Conservation (phyloP, 345 rosid genomes). For the Syzygium aqueum region DNA sequence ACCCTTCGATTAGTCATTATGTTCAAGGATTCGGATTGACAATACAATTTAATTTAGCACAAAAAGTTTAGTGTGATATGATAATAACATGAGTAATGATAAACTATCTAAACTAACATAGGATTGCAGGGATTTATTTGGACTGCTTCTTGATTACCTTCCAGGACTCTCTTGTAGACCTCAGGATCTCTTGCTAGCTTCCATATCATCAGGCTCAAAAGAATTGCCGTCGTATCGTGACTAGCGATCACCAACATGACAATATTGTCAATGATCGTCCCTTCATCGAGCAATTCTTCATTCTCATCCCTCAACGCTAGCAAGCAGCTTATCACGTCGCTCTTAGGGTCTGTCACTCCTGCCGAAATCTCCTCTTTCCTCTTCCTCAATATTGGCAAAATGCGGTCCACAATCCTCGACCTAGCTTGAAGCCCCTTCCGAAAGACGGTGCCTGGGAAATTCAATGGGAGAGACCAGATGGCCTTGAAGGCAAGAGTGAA, state of each 20-base stretch:
- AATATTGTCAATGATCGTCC: background rate
- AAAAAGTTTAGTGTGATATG: background rate
- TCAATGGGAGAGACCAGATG: background rate
- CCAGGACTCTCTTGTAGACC: background rate
- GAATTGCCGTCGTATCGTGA: slow-evolving; percentile 5
- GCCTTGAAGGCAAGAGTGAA: background rate
- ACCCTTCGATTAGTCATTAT: background rate
- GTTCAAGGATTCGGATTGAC: background rate
- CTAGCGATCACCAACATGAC: background rate
- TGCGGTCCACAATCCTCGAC: background rate
- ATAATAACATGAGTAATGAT: too few relatives aligned
- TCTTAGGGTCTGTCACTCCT: background rate
- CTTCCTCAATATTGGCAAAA: background rate
- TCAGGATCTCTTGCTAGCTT: background rate
- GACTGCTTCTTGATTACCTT: background rate
- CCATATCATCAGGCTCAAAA: slow-evolving; percentile 1
- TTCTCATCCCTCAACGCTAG: slow-evolving; percentile 2
- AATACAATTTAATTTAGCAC: background rate
- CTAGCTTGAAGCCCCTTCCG: background rate
- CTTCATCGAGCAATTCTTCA: background rate
- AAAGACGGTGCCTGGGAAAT: background rate
- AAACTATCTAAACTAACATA: too few relatives aligned
- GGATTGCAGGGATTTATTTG: background rate
- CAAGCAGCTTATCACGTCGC: background rate
- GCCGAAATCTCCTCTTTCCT: background rate